Base-by-base conservation (phyloP, 2,329 filamentous ascomycete genomes). In the Penicillium sp. region DNA sequence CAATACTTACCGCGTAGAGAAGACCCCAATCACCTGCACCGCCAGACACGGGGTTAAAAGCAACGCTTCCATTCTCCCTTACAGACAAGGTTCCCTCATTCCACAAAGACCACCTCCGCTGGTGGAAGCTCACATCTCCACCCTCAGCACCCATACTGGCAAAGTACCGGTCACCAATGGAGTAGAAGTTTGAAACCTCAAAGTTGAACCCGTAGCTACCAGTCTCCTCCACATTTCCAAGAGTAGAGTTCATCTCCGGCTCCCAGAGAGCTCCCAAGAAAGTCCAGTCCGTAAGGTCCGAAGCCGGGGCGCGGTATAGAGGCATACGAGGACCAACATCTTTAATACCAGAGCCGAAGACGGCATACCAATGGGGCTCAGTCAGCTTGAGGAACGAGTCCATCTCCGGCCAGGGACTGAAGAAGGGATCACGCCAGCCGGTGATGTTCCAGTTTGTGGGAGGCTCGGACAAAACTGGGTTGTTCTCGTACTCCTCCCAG, bases 141-240 rank as follows among this genome's bases (percentile, higher is more conserved):
- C 64, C 64, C n/a, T 64, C 64, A 4, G 62, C 62, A 37, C 64
- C 64, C 64, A 66, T 66, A 12, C 50, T 64, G 15, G 65, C 62
- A 47, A 66, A 66, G 47, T 64, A 66, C 8, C 62, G 58, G 28
- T 64, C 62, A 0, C 51, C 64, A 19, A 66, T 51, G 1, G 59
- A 64, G 57, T 62, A 66, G 56, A 66, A 66, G 22, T 66, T 66
- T 12, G 64, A 64, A 5, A 66, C 40, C 19, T 66, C 64, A n/a
- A 66, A 66, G 40, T 66, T 66, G 47, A 66, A 66, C 4, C 56
- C 64, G 13, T 65, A 65, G 4, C 56, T 58, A 7, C 64, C 64
- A 10, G 64, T 65, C 19, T 65, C 64, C 19, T 59, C 59, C 1
- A 65, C 10, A 4, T 26, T 50, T 3, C 64, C 64, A 9, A 65